Percentiles rank a stretch among this genome's conserved stretches.
Conservation (phyloP, 352 stramenopile species). For the Globisporangium echinulatum region DNA sequence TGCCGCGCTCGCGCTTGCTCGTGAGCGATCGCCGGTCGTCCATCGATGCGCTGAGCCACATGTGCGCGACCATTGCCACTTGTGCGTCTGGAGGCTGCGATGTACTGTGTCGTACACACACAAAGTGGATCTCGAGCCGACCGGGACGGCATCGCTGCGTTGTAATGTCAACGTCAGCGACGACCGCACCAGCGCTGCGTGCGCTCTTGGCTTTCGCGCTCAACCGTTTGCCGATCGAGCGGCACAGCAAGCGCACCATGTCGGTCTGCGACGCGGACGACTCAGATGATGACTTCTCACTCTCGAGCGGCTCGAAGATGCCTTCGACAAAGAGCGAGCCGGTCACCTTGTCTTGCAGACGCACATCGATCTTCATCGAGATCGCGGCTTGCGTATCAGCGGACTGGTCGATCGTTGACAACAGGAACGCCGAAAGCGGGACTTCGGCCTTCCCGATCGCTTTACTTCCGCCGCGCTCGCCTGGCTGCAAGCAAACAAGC, state of each 20-base stretch:
- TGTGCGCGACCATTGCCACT: slow-evolving; percentile 19
- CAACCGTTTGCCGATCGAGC: slow-evolving; percentile 7
- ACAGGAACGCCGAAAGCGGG: slow-evolving; percentile 27
- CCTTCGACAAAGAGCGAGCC: slow-evolving; percentile 27
- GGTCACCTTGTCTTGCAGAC: slow-evolving; percentile 24
- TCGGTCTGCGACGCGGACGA: not conserved
- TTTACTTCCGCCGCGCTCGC: slow-evolving; percentile 28
- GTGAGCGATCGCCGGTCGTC: slow-evolving; percentile 27
- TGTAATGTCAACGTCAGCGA: not conserved
- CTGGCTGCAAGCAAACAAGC: slow-evolving; percentile 19
- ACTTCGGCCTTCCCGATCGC: slow-evolving; percentile 35
- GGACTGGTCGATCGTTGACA: slow-evolving; percentile 4
- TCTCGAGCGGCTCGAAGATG: slow-evolving; percentile 31
- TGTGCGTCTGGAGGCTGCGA: not conserved
- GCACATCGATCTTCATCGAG: slow-evolving; percentile 24
- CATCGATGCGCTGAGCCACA: slow-evolving; percentile 32
- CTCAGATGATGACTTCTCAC: slow-evolving; percentile 2
- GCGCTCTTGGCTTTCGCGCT: slow-evolving; percentile 10
- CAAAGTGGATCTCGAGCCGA: slow-evolving; percentile 33
- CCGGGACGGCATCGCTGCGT: slow-evolving; percentile 9
- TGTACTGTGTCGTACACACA: slow-evolving; percentile 10
- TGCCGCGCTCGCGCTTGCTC: slow-evolving; percentile 11
- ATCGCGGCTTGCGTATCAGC: slow-evolving; percentile 12
- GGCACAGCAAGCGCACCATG: slow-evolving; percentile 6
- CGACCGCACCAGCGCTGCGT: not conserved